Percentiles rank a stretch among this genome's conserved stretches.
These are phyloP conservation scores for Aspergillus carlsbadensis DNA, from an alignment of 495 filamentous ascomycete species.

Conservation along the genomic window DNA sequence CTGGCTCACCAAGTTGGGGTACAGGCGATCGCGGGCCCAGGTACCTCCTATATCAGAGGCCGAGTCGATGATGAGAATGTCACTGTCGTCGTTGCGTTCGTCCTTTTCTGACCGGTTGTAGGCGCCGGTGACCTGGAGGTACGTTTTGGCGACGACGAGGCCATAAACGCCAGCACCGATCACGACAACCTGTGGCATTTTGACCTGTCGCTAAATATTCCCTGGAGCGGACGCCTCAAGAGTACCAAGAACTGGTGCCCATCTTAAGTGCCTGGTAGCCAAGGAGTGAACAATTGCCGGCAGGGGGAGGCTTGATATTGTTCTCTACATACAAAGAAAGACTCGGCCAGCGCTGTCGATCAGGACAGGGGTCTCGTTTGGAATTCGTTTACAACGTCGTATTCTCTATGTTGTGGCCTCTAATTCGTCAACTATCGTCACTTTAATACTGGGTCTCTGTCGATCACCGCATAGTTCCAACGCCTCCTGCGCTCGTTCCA, in stretches of 20 bases:
- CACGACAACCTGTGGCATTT: constrained; percentile 1
- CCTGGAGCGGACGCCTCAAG: not conserved
- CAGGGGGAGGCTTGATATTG: not conserved
- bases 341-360: not conserved
- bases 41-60: constrained; percentile 58
- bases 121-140: constrained; percentile 42
- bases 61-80: constrained; percentile 47
- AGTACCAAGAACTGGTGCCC: too few relatives aligned
- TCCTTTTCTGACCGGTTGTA: constrained; percentile 6
- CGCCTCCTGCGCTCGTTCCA: constrained; percentile 57
- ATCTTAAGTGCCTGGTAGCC: not conserved
- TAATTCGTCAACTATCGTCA: constrained; percentile 56
- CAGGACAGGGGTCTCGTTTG: not conserved
- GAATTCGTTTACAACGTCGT: not conserved
- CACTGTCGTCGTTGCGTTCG: not conserved
- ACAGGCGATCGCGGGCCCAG: constrained; percentile 59
- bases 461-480: constrained; percentile 50
- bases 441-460: constrained; percentile 54
- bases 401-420: constrained; percentile 28
- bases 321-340: not conserved
- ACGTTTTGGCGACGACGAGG: constrained; percentile 57
- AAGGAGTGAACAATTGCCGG: not conserved
- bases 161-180: constrained; percentile 42
- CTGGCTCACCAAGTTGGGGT: constrained; percentile 46
- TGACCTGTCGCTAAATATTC: not conserved